A percentile compares a stretch with the other conserved stretches of the same genome.
These are phyloP conservation scores for Lecanosticta acicola DNA, from an alignment of 2,329 filamentous ascomycete genomes.

Conservation along the genomic window DNA sequence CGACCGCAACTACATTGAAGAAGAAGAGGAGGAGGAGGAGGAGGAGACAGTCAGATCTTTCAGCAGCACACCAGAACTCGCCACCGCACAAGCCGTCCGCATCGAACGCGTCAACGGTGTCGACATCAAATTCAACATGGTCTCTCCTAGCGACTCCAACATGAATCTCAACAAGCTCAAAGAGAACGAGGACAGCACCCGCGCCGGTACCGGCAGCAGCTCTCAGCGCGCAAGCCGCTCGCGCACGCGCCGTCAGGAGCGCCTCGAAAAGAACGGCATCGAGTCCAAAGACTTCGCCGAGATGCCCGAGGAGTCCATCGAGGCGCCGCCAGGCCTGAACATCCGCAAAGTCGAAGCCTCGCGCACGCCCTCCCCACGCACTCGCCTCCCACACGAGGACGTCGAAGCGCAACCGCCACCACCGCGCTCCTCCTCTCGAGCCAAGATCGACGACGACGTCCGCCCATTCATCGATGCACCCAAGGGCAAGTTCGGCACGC, in stretches of 20 bases:
- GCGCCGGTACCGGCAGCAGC: background rate
- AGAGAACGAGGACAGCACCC: background rate
- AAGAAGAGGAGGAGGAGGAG: no score
- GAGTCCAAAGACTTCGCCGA: background rate
- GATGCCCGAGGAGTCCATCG: background rate
- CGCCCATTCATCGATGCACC: background rate
- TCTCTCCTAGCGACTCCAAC: background rate
- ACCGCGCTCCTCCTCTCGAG: background rate
- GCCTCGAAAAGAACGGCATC: constrained; percentile 8
- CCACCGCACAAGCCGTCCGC: no score
- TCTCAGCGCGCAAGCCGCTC: constrained; percentile 8
- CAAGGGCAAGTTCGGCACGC: background rate
- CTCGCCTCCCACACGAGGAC: background rate
- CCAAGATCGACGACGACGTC: background rate
- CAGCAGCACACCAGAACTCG: no score
- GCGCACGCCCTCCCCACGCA: constrained; percentile 2
- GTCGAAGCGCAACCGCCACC: background rate
- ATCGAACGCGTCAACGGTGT: background rate
- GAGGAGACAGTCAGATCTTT: no score
- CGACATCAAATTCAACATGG: background rate
- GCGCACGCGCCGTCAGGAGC: constrained; percentile 11
- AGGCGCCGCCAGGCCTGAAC: background rate
- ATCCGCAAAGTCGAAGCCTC: constrained; percentile 2
- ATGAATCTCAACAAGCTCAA: background rate
- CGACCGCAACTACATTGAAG: no score